Evolutionary conservation across 306 rosid genomes (phyloP), one percentile per base, ranked within the genome.

Genomic region (Quercus engelmannii): DNA sequence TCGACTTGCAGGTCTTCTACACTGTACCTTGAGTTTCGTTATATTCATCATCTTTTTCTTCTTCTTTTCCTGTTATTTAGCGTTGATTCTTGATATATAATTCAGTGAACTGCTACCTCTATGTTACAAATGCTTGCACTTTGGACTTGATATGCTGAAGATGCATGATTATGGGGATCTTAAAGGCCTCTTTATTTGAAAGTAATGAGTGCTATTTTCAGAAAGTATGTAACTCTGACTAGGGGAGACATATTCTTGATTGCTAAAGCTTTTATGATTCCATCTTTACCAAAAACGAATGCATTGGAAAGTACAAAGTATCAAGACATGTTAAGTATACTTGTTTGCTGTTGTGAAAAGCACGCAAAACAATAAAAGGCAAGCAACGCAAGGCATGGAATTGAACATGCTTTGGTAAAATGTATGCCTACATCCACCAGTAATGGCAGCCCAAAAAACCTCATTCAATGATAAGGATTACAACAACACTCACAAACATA

Each of bases 1-100:
- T 88, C 99, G 21, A 78, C 75, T 61, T 95, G 99, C 99, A 93
- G 98, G 99, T 95, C 72, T 77, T 82, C 76, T 33, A 64, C 74
- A 56, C 72, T 68, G 59, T 75, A 61, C 76, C 83, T 61, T 76
- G 23, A 55, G 31, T 82, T 79, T 41, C 21, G 41, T 4, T 75
- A n/a, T 13, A 13, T 43, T 70, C 65, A 43, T 79, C 75, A 54
- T 72, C 41, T 78, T 25, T 80, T 52, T 69, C 59, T 17, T 74
- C 79, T 62, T 26, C 7, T 63, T 31, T 23, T 11, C 20, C 14
- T 20, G 26, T 20, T 30, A 25, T 26, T 41, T 70, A 26, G 56
- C 23, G 56, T 78, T 71, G 14, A 25, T 25, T 78, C 49, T 70
- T 26, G 20, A 14, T 41, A 19, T 67, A 35, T 52, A 54, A 52